Base-by-base conservation (phyloP, 2,329 filamentous ascomycete genomes). In the Colletotrichum noveboracense region DNA sequence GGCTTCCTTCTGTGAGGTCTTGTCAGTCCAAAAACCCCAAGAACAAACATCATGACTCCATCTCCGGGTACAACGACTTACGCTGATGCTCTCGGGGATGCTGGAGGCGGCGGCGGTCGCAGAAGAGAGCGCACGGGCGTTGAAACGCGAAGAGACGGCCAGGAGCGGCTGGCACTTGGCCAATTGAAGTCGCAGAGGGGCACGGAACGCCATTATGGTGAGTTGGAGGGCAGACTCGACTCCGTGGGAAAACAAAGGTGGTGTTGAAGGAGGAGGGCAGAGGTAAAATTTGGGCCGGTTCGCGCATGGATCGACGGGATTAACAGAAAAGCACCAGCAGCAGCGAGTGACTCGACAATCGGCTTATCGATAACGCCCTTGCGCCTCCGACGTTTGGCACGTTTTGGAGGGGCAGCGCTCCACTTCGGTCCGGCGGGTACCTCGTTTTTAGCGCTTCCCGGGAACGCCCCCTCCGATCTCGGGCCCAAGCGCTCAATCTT, bases 141-240 rank as follows among this genome's bases (percentile, higher is more conserved):
- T 78, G 76, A 83, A 78, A 14, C 81, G 82, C 66, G 82, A 72
- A 75, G 72, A 78, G 60, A 71, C 77, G 71, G 75, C 70, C 65
- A 74, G 73, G 12, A 71, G 70, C 24, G 74, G 79, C 79, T 79
- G 68, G 74, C 77, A 66, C 77, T 75, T 75, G 68, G 81, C 80
- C 81, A 85, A 81, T 81, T 84, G 85, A 76, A 85, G 82, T 79
- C 84, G 83, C 58, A 87, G 78, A 34, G 85, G 80, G 43, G 84
- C 77, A 77, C 84, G 85, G 77, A 86, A 79, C 77, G 86, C 85
- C 87, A 88, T 88, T 66, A 71, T 77, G 52, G 12, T 72, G 48
- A 61, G 34, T 30, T 60, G 13, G 21, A 30, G 43, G n/a, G 56
- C 30, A 67, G 67, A 64, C 18, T 26, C 24, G 43, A 16, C 65